Conservation (phyloP, 2,329 filamentous ascomycete genomes). For the Hymenoscyphus fraxineus region DNA sequence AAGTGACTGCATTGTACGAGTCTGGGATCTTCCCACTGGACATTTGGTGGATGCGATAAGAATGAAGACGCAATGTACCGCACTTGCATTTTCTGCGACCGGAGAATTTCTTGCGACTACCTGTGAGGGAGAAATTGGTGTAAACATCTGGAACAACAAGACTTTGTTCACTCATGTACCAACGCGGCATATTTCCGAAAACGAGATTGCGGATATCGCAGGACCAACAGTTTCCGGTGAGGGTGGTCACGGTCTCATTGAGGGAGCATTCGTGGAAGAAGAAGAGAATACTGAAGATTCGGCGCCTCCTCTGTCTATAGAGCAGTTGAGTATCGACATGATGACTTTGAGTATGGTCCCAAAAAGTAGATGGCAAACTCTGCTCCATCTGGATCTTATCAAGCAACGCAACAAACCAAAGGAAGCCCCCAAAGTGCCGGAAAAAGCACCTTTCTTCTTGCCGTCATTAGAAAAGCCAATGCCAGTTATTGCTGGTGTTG, state of each 20-base stretch:
- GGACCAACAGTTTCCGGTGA: conserved; percentile 79
- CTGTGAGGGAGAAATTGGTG: conserved; percentile 74
- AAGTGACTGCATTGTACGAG: conserved; percentile 71
- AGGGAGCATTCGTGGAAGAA: conserved; percentile 66
- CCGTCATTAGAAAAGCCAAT: conserved; percentile 54
- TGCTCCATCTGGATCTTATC: conserved; percentile 88
- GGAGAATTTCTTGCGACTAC: conserved; percentile 94
- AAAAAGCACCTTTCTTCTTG: conserved; percentile 95
- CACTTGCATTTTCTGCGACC: conserved; percentile 81
- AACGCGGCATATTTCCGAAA: conserved; percentile 77
- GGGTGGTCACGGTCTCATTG: conserved; percentile 69
- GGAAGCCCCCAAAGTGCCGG: conserved; percentile 84
- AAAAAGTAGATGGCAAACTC: conserved; percentile 87
- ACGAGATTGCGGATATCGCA: conserved; percentile 61
- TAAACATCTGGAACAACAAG: conserved; percentile 96
- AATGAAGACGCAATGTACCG: conserved; percentile 73
- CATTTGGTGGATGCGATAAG: conserved; percentile 92
- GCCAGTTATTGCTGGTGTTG: conserved; percentile 16
- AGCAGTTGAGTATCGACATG: conserved; percentile 78
- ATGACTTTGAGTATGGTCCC: conserved; percentile 87
- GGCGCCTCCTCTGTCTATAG: conserved; percentile 54
- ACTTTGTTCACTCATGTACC: conserved; percentile 85
- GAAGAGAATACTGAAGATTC: conserved; percentile 49
- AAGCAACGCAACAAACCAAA: conserved; percentile 89
- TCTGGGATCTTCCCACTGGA: conserved; percentile 95